Conservation (phyloP, 371 early-diverging fungal species). For the Fennellomyces sp. region DNA sequence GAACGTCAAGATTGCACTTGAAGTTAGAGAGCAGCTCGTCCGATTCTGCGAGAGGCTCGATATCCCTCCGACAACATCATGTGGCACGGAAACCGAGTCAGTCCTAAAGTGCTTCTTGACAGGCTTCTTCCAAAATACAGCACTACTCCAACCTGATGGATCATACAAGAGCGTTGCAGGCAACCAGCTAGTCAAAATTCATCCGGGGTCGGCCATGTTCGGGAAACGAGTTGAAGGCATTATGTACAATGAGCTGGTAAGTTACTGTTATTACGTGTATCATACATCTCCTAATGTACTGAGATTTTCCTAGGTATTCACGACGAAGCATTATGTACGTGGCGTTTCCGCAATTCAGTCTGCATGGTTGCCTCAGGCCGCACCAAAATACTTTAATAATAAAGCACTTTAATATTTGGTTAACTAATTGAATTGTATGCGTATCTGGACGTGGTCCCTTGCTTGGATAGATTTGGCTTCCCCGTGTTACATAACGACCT, state of each 20-base stretch:
- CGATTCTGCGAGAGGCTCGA: conserved; percentile 73
- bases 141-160: conserved; percentile 87
- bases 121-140: conserved; percentile 92
- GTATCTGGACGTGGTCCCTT: no score
- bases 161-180: conserved; percentile 83
- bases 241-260: conserved; percentile 91
- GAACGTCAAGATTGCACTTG: conserved; percentile 84
- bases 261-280: neutral
- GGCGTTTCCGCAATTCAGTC: conserved; percentile 84
- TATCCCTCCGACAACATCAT: conserved; percentile 64
- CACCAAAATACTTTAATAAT: conserved; percentile 78
- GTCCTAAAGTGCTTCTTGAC: conserved; percentile 84
- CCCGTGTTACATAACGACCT: no score
- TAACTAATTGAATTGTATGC: no score
- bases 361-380: conserved; percentile 81
- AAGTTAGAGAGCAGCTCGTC: conserved; percentile 85
- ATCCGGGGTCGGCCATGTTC: conserved; percentile 88
- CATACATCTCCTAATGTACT: neutral
- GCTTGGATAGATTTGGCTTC: no score
- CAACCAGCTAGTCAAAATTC: conserved; percentile 77
- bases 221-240: conserved; percentile 77
- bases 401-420: conserved; percentile 1
- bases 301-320: conserved; percentile 62
- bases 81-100: conserved; percentile 72
- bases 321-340: conserved; percentile 87